Percentiles rank a stretch among this genome's conserved stretches.
Conservation (phyloP, 306 rosid species). For the Glycine soja region DNA sequence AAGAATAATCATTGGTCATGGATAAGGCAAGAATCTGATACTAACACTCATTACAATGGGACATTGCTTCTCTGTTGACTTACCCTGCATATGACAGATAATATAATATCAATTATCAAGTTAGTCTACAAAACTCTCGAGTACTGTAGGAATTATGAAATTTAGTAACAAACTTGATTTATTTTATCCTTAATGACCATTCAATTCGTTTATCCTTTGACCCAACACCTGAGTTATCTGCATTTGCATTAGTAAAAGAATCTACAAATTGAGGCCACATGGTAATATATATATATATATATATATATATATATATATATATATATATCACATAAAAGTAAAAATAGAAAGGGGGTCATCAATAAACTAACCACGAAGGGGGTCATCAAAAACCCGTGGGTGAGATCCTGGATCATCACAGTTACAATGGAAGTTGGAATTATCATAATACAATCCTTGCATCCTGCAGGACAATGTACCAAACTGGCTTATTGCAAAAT, state of each 20-base stretch:
- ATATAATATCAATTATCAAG: constrained; percentile 39
- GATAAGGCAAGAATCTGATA: constrained; percentile 38
- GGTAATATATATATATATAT: no score
- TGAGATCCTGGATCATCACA: constrained; percentile 78
- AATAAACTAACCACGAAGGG: constrained; percentile 68
- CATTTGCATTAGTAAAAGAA: no score
- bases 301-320: no score
- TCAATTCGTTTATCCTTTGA: background rate
- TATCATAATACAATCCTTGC: constrained; percentile 64
- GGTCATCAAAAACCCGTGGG: constrained; percentile 60
- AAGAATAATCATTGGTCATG: constrained; percentile 26
- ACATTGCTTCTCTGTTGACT: constrained; percentile 67
- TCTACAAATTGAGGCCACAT: no score
- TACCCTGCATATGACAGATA: constrained; percentile 61
- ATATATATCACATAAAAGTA: no score
- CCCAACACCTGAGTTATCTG: no score
- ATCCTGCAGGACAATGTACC: constrained; percentile 58
- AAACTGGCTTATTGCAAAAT: no score
- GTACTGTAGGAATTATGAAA: constrained; percentile 1
- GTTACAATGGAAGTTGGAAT: constrained; percentile 57
- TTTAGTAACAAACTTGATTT: constrained; percentile 23
- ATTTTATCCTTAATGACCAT: constrained; percentile 36
- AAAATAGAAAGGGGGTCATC: no score
- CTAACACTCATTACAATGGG: constrained; percentile 76
- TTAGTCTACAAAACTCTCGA: constrained; percentile 35